These are phyloP conservation scores for Gnetum montanum DNA, from an alignment of 75 land plant species.

Conservation along the genomic window DNA sequence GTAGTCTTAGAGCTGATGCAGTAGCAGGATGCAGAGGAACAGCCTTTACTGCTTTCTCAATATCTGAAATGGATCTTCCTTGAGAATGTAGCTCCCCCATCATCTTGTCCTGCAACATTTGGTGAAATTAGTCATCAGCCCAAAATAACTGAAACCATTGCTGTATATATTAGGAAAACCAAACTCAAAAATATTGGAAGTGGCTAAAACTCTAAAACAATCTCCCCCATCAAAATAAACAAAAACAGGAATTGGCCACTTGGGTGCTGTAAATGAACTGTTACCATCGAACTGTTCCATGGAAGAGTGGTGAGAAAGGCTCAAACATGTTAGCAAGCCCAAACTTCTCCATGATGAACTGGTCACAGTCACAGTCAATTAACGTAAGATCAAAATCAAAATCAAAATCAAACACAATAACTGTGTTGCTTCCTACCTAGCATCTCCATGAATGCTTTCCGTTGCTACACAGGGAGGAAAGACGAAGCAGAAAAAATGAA, in stretches of 20 bases:
- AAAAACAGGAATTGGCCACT: no score
- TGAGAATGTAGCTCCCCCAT: conserved; percentile 66
- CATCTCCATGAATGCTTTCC: no score
- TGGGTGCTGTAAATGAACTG: background rate
- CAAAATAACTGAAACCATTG: background rate
- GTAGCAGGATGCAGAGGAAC: conserved; percentile 39
- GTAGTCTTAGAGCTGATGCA: conserved; percentile 42
- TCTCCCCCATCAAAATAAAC: background rate
- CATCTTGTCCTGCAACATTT: conserved; percentile 74
- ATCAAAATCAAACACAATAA: conserved; percentile 74
- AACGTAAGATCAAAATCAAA: conserved; percentile 80
- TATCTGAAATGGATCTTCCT: conserved; percentile 59
- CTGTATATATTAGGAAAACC: no score
- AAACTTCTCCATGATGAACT: conserved; percentile 60
- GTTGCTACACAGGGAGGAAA: no score
- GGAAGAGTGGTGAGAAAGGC: conserved; percentile 41
- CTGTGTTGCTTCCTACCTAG: conserved; percentile 2
- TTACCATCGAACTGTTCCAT: conserved; percentile 59
- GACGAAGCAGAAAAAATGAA: no score
- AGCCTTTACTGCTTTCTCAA: conserved; percentile 36
- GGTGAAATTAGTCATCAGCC: no score
- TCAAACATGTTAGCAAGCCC: conserved; percentile 44
- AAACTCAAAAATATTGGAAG: background rate
- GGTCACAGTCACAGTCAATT: conserved; percentile 77
- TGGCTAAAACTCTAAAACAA: background rate